Base-by-base conservation (phyloP, 2,329 filamentous ascomycete species). In the Lecanicillium sp. region DNA sequence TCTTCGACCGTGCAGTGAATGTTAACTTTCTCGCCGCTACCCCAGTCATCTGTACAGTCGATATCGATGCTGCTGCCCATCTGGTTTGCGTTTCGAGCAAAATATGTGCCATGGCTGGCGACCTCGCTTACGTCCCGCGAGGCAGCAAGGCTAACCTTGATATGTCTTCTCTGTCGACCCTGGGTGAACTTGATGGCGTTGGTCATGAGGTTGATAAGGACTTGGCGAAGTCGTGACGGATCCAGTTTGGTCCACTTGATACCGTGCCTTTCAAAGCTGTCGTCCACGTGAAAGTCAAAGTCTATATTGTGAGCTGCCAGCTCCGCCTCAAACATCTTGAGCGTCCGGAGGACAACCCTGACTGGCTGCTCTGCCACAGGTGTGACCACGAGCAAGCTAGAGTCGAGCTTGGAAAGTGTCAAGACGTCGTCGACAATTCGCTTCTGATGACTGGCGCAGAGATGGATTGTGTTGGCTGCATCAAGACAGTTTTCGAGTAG, bases 241-340 rank as follows among this genome's bases (percentile, higher is more conserved):
- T 91, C 87, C 33, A 90, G 70, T 53, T 77, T 84, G 33, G 85
- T 83, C 83, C 84, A 88, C 52, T 86, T 79, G 26, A 90, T 71
- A 3, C 72, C 73, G 39, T 89, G 65, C 14, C 78, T 71, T 12
- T 77, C 70, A 60, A 86, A 88, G 1, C 82, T 83, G 37, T 83
- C 74, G 55, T 87, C 81, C 33, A 90, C 76, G 1, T 74, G 71
- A 55, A 89, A 86, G 32, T 81, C 75, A 63, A 89, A 79, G 44
- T 79, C 73, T 51, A 91, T 90, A 36, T 82, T 80, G 50, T 87
- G 84, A 7, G 82, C 82, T 38, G 79, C 73, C 12, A 91, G 67
- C 60, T 91, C 86, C 8, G 83, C 75, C 64, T 90, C 85, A 56
- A 90, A 89, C 81, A 91, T 88, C 61, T 87, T 87, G 36, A 88